Conservation (phyloP, 306 rosid genomes). For the Begonia fuchsioides region DNA sequence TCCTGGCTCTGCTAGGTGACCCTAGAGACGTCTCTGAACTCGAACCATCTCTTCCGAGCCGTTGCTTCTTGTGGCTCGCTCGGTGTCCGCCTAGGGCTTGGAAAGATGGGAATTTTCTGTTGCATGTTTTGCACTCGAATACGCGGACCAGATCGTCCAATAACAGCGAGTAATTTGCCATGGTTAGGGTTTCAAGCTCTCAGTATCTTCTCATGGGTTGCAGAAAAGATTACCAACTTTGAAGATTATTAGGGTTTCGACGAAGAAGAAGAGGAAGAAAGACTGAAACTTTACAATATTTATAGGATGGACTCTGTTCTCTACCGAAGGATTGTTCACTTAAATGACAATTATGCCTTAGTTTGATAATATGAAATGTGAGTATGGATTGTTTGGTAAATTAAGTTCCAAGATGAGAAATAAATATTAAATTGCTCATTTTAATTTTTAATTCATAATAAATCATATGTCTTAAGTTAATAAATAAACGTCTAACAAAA, state of each 20-base stretch:
- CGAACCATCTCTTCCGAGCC: slow-evolving; percentile 22
- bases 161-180: slow-evolving; percentile 82
- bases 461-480: too few species aligned
- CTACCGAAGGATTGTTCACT: background rate
- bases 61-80: slow-evolving; percentile 88
- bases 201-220: slow-evolving; percentile 58
- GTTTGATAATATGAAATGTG: slow-evolving; percentile 1
- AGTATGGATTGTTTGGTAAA: background rate
- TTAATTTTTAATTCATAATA: too few species aligned
- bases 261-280: slow-evolving; percentile 1
- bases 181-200: slow-evolving; percentile 40
- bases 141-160: slow-evolving; percentile 29
- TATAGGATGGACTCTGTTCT: background rate
- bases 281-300: background rate
- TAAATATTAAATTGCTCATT: too few species aligned
- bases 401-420: background rate
- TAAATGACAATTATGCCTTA: slow-evolving; percentile 8
- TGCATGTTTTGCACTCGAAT: slow-evolving; percentile 91
- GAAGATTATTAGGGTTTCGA: background rate
- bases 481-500: too few species aligned
- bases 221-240: too few species aligned
- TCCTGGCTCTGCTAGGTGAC: slow-evolving; percentile 51
- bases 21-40: slow-evolving; percentile 18
- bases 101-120: slow-evolving; percentile 70
- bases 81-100: slow-evolving; percentile 97